Conservation (phyloP, 2,329 filamentous ascomycete genomes). For the Fusarium proliferatum region DNA sequence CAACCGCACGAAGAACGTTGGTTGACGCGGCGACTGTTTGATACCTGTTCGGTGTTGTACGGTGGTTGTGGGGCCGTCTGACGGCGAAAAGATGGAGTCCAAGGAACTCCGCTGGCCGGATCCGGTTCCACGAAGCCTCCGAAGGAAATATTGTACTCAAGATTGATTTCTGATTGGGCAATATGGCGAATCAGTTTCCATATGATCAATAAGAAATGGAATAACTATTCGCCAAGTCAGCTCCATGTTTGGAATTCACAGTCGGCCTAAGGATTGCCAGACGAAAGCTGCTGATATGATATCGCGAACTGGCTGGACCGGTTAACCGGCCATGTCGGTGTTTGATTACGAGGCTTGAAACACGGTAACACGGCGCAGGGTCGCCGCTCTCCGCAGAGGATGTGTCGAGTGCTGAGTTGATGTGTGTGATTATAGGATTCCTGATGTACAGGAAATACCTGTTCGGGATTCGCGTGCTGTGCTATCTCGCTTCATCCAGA, state of each 20-base stretch:
- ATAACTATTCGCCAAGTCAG: not conserved
- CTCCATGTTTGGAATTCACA: not conserved
- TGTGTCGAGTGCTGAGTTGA: not conserved
- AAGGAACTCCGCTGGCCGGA: slow-evolving; percentile 20
- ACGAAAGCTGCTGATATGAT: not conserved
- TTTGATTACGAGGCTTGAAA: not conserved
- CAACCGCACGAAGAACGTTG: slow-evolving; percentile 11
- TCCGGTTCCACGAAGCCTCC: slow-evolving; percentile 20
- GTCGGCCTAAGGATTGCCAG: not conserved
- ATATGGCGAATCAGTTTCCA: not conserved
- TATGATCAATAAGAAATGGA: no score
- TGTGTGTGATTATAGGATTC: not conserved
- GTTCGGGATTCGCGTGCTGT: slow-evolving; percentile 24
- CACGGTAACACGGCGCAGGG: slow-evolving; percentile 4
- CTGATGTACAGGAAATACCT: slow-evolving; percentile 29
- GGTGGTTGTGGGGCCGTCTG: slow-evolving; percentile 24
- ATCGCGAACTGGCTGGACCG: not conserved
- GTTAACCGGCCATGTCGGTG: not conserved
- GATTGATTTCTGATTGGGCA: not conserved
- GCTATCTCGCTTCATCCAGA: not conserved
- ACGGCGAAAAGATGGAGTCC: slow-evolving; percentile 31
- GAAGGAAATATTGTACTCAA: not conserved
- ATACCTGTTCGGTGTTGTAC: not conserved
- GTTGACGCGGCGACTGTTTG: slow-evolving; percentile 7
- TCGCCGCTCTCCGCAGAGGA: slow-evolving; percentile 1